Percentiles rank a stretch among this genome's conserved stretches.
Evolutionary conservation across 163 green algal species (phyloP).

Genomic region (Scenedesmus sp.): DNA sequence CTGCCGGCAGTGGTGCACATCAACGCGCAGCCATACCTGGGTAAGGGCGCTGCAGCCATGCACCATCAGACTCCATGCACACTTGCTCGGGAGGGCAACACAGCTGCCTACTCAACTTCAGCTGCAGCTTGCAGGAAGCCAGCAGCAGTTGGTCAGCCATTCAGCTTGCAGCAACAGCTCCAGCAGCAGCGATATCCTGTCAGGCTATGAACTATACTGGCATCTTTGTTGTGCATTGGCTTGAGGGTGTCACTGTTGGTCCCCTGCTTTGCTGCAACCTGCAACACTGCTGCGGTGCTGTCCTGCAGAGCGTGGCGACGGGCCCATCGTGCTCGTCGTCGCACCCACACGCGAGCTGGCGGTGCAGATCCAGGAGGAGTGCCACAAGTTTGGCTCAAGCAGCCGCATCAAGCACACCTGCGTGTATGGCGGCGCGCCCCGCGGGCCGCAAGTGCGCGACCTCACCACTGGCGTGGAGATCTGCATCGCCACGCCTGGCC

Average conservation of each 20-base stretch:
- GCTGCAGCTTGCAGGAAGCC: neutral
- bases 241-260: too few relatives aligned
- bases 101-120: too few relatives aligned
- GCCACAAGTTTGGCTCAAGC: constrained; percentile 92
- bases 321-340: constrained; percentile 92
- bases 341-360: constrained; percentile 96
- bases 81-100: too few relatives aligned
- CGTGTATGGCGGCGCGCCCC: constrained; percentile 97
- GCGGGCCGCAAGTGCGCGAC: constrained; percentile 83
- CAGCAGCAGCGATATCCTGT: neutral
- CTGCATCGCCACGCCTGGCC: constrained; percentile 96
- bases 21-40: constrained; percentile 82
- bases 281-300: neutral
- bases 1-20: constrained; percentile 98
- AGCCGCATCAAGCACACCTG: constrained; percentile 95
- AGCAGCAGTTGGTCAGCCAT: neutral
- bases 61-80: too few relatives aligned
- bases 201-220: too few relatives aligned
- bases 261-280: neutral
- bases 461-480: constrained; percentile 90
- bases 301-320: constrained; percentile 79
- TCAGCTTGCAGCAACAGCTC: neutral
- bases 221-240: neutral
- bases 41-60: constrained; percentile 2
- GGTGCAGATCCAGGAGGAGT: constrained; percentile 96